phyloP scores from a whole-genome alignment of 2,329 filamentous ascomycete species.

The Fusarium sp. region DNA sequence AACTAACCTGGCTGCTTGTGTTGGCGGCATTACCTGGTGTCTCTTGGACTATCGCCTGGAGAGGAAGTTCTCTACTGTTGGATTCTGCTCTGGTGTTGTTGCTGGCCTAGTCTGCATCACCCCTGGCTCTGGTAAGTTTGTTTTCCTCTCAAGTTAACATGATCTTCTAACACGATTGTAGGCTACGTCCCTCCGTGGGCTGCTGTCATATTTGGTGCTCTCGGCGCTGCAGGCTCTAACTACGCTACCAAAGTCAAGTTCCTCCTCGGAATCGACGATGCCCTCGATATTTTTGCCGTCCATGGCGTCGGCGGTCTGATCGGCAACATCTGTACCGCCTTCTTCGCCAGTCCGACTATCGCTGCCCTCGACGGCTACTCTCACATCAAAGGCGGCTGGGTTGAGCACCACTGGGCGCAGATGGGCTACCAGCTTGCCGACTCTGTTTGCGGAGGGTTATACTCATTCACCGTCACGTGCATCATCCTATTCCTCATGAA shows the following conservation, averaged over 20 bases:
- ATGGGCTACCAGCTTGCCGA: slow-evolving; percentile 87
- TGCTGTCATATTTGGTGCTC: slow-evolving; percentile 81
- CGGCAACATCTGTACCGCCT: slow-evolving; percentile 82
- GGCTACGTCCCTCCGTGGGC: slow-evolving; percentile 86
- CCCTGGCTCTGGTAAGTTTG: slow-evolving; percentile 77
- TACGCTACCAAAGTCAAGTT: slow-evolving; percentile 95
- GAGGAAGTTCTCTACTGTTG: slow-evolving; percentile 92
- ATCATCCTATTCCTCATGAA: slow-evolving; percentile 86
- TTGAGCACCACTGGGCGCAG: slow-evolving; percentile 87
- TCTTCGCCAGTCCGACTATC: slow-evolving; percentile 89
- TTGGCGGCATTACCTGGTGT: slow-evolving; percentile 91
- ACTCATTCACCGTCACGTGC: slow-evolving; percentile 83
- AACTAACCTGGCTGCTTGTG: slow-evolving; percentile 86
- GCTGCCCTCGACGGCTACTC: slow-evolving; percentile 80
- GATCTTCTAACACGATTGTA: slow-evolving; percentile 43
- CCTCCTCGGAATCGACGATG: slow-evolving; percentile 82
- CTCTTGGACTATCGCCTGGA: slow-evolving; percentile 89
- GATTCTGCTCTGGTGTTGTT: slow-evolving; percentile 92
- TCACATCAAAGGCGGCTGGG: slow-evolving; percentile 80
- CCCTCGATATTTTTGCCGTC: slow-evolving; percentile 89
- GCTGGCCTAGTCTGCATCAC: slow-evolving; percentile 90
- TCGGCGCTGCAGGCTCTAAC: slow-evolving; percentile 84
- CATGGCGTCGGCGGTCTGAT: slow-evolving; percentile 83
- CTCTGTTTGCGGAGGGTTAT: slow-evolving; percentile 79
- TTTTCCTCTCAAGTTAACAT: not conserved